Evolutionary conservation across 192 early-diverging fungal genomes (phyloP).

Genomic region (Mortierella claussenii): DNA sequence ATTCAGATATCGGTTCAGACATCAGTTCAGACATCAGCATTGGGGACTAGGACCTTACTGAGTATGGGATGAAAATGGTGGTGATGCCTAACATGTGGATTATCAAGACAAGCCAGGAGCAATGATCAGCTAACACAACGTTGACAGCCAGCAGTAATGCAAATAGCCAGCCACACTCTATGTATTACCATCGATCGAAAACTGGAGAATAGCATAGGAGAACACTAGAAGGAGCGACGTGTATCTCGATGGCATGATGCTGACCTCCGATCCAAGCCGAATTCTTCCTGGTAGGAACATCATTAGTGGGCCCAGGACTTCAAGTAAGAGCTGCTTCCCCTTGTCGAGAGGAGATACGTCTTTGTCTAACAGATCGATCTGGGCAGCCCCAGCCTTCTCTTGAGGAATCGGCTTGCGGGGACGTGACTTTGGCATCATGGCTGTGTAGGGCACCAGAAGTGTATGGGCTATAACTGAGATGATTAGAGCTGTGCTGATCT

Average conservation of each 20-base stretch:
- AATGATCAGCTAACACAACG: no score
- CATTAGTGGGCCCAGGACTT: conserved; percentile 18
- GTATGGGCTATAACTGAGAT: not conserved
- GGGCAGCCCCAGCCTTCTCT: not conserved
- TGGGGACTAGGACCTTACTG: conserved; percentile 3
- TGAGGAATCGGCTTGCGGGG: not conserved
- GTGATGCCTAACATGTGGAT: conserved; percentile 7
- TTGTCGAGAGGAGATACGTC: not conserved
- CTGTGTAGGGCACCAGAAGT: conserved; percentile 4
- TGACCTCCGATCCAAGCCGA: conserved; percentile 7
- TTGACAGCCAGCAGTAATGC: no score
- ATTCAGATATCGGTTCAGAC: not conserved
- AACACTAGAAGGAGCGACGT: conserved; percentile 9
- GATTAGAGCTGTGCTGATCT: not conserved
- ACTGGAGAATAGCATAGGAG: conserved; percentile 11
- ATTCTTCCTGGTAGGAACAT: conserved; percentile 40
- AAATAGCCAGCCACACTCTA: no score
- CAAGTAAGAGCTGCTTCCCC: conserved; percentile 7
- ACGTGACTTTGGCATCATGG: conserved; percentile 29
- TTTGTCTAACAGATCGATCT: not conserved
- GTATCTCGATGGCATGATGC: conserved; percentile 15
- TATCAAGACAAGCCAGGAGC: no score
- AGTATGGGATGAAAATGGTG: conserved; percentile 24
- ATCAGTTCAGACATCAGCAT: not conserved
- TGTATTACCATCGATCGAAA: not conserved